Evolutionary conservation across 192 early-diverging fungal genomes (phyloP).

Genomic region (Coemansia sp.): DNA sequence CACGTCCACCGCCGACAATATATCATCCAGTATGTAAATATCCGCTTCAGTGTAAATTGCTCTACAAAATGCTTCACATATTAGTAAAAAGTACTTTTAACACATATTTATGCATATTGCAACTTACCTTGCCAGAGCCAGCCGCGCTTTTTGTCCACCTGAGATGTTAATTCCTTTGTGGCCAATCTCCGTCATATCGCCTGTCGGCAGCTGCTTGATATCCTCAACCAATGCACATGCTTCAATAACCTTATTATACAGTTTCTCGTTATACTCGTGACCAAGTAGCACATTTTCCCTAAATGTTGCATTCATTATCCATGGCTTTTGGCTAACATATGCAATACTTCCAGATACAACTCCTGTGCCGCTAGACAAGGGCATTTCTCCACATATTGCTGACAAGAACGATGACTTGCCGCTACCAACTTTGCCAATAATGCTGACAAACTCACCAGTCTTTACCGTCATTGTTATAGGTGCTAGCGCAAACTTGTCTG

Average conservation of each 20-base stretch:
- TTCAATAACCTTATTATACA: conserved; percentile 28
- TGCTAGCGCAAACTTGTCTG: conserved; percentile 17
- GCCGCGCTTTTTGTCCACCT: conserved; percentile 65
- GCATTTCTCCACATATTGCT: conserved; percentile 73
- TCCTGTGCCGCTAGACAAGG: conserved; percentile 64
- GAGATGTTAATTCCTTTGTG: conserved; percentile 59
- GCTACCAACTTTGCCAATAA: conserved; percentile 59
- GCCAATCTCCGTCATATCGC: conserved; percentile 59
- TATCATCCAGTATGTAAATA: conserved; percentile 42
- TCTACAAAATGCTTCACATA: conserved; percentile 30
- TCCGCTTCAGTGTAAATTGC: conserved; percentile 62
- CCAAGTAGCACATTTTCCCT: conserved; percentile 49
- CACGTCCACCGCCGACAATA: conserved; percentile 35
- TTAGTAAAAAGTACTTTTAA: too few species aligned
- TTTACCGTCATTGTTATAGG: conserved; percentile 14
- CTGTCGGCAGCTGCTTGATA: conserved; percentile 16
- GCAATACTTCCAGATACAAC: conserved; percentile 60
- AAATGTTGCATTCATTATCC: conserved; percentile 46
- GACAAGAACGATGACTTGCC: conserved; percentile 63
- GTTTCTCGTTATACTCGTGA: conserved; percentile 13
- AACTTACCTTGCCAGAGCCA: conserved; percentile 59
- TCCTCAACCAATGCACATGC: conserved; percentile 38
- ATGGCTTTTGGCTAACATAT: conserved; percentile 45
- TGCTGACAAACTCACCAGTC: conserved; percentile 34
- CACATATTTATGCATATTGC: background rate